Base-by-base conservation (phyloP, 1,139 yeast species). In the Candida freyschussii region DNA sequence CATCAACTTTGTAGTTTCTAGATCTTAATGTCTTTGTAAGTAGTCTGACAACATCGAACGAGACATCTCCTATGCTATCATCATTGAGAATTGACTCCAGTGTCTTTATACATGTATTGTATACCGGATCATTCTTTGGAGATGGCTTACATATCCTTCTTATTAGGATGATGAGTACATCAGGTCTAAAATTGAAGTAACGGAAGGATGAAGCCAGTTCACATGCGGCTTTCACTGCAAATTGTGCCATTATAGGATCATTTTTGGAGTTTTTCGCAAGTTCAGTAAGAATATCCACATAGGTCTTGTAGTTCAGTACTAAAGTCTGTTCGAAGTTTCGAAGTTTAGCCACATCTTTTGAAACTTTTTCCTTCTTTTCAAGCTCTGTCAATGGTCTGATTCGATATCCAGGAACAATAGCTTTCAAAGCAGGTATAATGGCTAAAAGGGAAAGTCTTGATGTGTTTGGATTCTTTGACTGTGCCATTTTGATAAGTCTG, bases 321-420 rank as follows among this genome's bases (percentile, higher is more conserved):
- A 91, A 65, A 5, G 72, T 62, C 55, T 89, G 93, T 60, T 91
- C 98, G 56, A 81, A 87, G 37, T 66, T 69, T 53, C 97, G 73
- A 45, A 83, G 60, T 50, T 70, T 72, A 13, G 83, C 78, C 24
- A 89, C 81, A 16, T 91, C 98, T 53, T 72, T 84, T 14, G 91
- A 67, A 5, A 86, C 95, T 50, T 78, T 84, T 49, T 84, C 94
- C 44, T 76, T 74, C 58, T 76, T 77, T 56, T 91, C 98, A 1
- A 74, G 57, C 12, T 86, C 96, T 2, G 86, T 71, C 34, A 91
- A 64, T 2, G 94, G 81, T 54, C 96, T 70, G 39, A 91, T 87
- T 45, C 79, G 72, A 58, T 91, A 91, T 4, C 93, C 80, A 1
- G 98, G 98, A 4, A 94, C 79, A 34, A 91, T 71, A 36, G 81